Evolutionary conservation across 2,329 filamentous ascomycete species (phyloP), one percentile per base, ranked within the genome.

Genomic region (Lanzia echinophila): DNA sequence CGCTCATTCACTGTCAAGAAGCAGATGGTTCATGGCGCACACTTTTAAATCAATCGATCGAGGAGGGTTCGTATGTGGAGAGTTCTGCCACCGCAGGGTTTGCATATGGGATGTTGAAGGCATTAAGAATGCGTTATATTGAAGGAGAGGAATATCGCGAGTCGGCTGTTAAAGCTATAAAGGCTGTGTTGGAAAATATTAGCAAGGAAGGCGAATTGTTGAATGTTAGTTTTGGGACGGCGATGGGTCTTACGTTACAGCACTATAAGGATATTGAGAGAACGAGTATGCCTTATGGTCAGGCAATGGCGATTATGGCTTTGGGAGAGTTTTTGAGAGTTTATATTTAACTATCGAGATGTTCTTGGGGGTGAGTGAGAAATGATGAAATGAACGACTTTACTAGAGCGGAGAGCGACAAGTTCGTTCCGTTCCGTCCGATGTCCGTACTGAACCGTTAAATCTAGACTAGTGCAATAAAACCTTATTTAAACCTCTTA

Each of bases 281-380:
- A 57, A 92, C 88, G 2, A 86, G 84, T 62, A 92, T 91, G 88
- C 88, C 87, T 6, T 91, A 91, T 63, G 88, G 88, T 0, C 88
- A 91, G 68, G 86, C 87, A 0, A 90, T 91, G 87, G 87, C 86
- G 0, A 89, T 90, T 58, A 90, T 91, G 83, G 83, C 86, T 0
- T 68, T 91, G 59, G 86, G 86, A 0, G 88, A 92, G 70, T 87
- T 86, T 62, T 66, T 88, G 68, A 75, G 86, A 20, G 43, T 53
- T 6, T 55, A 38, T 10, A 53, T 55, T 12, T 55, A 43, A 46
- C 3, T 31, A 46, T 32, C 15, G 13, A 17, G 11, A 11, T 31
- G 3, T 6, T 22, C 22, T 13, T 32, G 17, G 15, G 15, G n/a
- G 13, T 28, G 2, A n/a, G 32, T 22, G 12, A 38, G 8, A 46